phyloP scores from a whole-genome alignment of 2,329 filamentous ascomycete genomes.

The Alternaria hordeiaustralica region DNA sequence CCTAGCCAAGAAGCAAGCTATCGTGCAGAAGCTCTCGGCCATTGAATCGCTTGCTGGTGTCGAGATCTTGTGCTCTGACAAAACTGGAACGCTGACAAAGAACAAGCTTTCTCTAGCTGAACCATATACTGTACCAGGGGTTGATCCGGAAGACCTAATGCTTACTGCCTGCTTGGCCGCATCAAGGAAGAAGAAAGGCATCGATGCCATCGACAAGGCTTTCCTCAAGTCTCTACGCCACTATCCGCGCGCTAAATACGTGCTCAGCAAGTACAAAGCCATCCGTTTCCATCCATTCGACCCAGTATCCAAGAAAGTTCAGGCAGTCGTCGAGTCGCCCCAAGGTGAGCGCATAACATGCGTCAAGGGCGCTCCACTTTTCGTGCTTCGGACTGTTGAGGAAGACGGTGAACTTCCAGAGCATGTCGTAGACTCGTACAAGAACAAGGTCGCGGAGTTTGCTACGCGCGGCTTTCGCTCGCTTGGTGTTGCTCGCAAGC shows the following conservation, averaged over 20 bases:
- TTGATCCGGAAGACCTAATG: conserved; percentile 88
- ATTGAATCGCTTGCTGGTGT: conserved; percentile 93
- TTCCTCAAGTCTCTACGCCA: conserved; percentile 85
- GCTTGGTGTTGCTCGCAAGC: conserved; percentile 90
- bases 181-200: conserved; percentile 93
- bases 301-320: conserved; percentile 92
- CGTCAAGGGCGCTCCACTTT: conserved; percentile 89
- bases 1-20: conserved; percentile 89
- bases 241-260: conserved; percentile 82
- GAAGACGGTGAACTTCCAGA: conserved; percentile 81
- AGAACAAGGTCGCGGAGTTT: conserved; percentile 91
- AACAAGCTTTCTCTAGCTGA: conserved; percentile 90
- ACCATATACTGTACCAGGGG: conserved; percentile 81
- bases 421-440: conserved; percentile 81
- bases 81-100: conserved; percentile 91
- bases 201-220: conserved; percentile 93
- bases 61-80: conserved; percentile 93
- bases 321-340: conserved; percentile 80
- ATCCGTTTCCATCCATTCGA: conserved; percentile 88
- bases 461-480: conserved; percentile 93
- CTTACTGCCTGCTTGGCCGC: conserved; percentile 88
- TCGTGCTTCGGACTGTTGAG: conserved; percentile 86
- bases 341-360: conserved; percentile 85
- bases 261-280: conserved; percentile 83
- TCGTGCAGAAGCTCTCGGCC: conserved; percentile 89